These are phyloP conservation scores for Mycena belliarum DNA, from an alignment of 768 basidiomycete species.

Conservation along the genomic window DNA sequence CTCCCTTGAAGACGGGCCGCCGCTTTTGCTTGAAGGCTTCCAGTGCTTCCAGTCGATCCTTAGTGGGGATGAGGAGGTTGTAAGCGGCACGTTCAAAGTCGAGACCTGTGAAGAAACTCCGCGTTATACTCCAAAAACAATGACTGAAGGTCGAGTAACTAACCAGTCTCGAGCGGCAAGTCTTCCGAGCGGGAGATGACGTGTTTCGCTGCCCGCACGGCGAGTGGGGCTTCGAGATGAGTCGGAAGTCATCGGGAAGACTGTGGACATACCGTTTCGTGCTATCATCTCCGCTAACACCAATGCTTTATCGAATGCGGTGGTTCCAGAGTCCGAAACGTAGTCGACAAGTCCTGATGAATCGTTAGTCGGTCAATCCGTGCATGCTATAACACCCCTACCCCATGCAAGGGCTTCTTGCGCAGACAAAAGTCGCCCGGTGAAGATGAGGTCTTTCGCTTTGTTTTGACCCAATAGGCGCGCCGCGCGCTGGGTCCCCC, in stretches of 20 bases:
- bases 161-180: conserved; percentile 75
- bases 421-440: conserved; percentile 68
- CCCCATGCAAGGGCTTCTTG: conserved; percentile 72
- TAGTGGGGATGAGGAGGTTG: conserved; percentile 69
- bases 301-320: conserved; percentile 72
- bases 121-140: not conserved
- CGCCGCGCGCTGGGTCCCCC: conserved; percentile 83
- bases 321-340: conserved; percentile 58
- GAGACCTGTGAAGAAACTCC: conserved; percentile 51
- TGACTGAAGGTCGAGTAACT: conserved; percentile 6
- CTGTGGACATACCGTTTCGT: conserved; percentile 60
- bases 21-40: conserved; percentile 87
- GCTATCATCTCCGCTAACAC: conserved; percentile 67
- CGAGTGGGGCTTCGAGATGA: conserved; percentile 66
- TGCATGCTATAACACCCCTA: conserved; percentile 27
- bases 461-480: conserved; percentile 76
- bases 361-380: not conserved
- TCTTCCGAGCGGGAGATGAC: conserved; percentile 82
- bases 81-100: conserved; percentile 90
- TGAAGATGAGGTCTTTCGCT: conserved; percentile 87
- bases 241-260: not conserved
- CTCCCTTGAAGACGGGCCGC: conserved; percentile 75
- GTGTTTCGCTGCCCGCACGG: conserved; percentile 84
- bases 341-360: conserved; percentile 78
- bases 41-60: conserved; percentile 83